A percentile compares a stretch with the other conserved stretches of the same genome.
These are phyloP conservation scores for Geranomyces michiganensis DNA, from an alignment of 192 early-diverging fungal genomes.

Conservation along the genomic window DNA sequence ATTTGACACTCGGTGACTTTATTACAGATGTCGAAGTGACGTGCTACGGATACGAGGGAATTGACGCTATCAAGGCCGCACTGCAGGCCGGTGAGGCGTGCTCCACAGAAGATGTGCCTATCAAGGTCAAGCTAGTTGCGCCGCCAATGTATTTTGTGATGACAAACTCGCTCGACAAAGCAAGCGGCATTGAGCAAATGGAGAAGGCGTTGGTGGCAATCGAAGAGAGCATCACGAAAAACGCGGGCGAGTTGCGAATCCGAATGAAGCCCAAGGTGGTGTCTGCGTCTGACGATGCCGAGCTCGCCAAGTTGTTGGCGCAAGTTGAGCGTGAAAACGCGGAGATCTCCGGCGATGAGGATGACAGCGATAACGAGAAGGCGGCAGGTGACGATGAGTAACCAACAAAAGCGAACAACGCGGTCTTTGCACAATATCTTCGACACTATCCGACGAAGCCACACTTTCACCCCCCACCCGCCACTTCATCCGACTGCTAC, in stretches of 20 bases:
- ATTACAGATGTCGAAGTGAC: constrained; percentile 83
- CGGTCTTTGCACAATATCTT: too few species aligned
- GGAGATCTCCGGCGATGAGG: constrained; percentile 91
- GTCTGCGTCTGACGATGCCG: constrained; percentile 88
- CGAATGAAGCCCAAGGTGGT: constrained; percentile 93
- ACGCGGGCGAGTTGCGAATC: constrained; percentile 74
- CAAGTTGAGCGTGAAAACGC: constrained; percentile 89
- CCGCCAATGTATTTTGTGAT: constrained; percentile 94
- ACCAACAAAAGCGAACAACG: too few species aligned
- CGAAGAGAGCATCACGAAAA: constrained; percentile 75
- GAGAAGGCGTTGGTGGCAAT: constrained; percentile 83
- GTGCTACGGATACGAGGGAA: constrained; percentile 92
- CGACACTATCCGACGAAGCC: too few species aligned
- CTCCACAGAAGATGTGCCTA: constrained; percentile 74
- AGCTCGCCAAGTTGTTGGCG: constrained; percentile 88
- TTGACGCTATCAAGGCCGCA: constrained; percentile 92
- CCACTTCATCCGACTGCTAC: too few species aligned
- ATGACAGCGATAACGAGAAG: constrained; percentile 58
- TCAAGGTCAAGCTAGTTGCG: constrained; percentile 89
- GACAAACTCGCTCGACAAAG: constrained; percentile 83
- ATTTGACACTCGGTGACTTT: background rate
- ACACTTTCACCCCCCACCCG: too few species aligned
- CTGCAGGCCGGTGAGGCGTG: constrained; percentile 82
- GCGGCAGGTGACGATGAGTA: constrained; percentile 1
- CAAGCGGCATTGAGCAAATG: constrained; percentile 80